Base-by-base conservation (phyloP, 2,329 filamentous ascomycete species). In the Botrytis deweyae region DNA sequence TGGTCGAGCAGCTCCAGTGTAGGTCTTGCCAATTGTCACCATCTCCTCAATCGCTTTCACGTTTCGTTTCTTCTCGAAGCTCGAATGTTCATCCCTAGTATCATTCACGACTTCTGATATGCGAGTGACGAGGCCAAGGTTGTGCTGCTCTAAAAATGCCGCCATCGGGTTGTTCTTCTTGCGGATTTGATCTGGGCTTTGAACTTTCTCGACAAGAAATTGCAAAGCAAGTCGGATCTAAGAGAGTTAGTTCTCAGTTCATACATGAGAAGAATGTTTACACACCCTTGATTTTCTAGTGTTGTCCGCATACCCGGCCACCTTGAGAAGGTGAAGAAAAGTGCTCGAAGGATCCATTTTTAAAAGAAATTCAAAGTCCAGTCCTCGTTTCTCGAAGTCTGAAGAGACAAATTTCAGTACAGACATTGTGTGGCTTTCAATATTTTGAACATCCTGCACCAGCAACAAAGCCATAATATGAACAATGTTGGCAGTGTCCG, bases 1-100 rank as follows among this genome's bases (percentile, higher is more conserved):
- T 36, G 96, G 95, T 59, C 97, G 86, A 68, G 93, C 96, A 78
- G 92, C 90, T 75, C 90, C 91, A 46, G 95, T 89, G 79, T 93
- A 90, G 3, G 87, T 86, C 78, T 90, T 91, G 63, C 93, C 92
- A 67, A 97, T 85, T 72, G 86, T 89, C 68, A 98, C 92, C 88
- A 99, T 93, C 80, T 97, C 93, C 77, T 94, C 92, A 80, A 99
- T 92, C 8, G 93, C 95, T 76, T 89, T 89, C 14, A 99, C 89
- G 78, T 91, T 94, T 74, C 92, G 88, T 73, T 89, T 89, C 79
- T 94, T 93, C 80, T 98, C 94, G 79, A 81, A 87, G 78, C 83
- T 85, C 76, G 83, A 88, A 73, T 89, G 88, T 74, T 87, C 86
- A 33, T 86, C 85, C 84, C 49, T 83, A 25, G 83, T 86, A 80